A percentile compares a stretch with the other conserved stretches of the same genome.
Conservation (phyloP, 1,284 basidiomycete genomes). For the Mrakiaceae sp. region DNA sequence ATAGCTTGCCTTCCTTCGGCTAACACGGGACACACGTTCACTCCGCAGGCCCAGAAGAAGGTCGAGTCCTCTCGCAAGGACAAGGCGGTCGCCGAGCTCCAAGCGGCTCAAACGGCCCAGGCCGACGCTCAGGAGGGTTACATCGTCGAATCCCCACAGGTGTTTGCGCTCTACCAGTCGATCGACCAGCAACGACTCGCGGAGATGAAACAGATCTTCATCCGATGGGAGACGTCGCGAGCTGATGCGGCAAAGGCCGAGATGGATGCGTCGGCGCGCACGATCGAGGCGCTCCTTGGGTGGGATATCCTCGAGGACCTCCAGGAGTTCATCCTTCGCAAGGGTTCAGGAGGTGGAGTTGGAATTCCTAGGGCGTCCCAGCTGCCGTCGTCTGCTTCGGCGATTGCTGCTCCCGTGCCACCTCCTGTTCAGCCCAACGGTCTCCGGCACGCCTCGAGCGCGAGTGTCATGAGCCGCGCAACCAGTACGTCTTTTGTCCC, state of each 20-base stretch:
- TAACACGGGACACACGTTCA: neutral
- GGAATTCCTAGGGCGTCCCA: constrained; percentile 20
- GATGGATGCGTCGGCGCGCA: constrained; percentile 29
- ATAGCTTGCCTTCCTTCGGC: neutral
- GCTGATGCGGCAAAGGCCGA: constrained; percentile 30
- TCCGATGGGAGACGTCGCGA: constrained; percentile 32
- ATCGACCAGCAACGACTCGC: constrained; percentile 31
- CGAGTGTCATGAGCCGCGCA: constrained; percentile 10
- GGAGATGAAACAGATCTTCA: constrained; percentile 32
- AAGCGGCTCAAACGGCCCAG: constrained; percentile 27
- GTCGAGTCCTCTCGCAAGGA: constrained; percentile 18
- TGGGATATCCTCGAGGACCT: constrained; percentile 27
- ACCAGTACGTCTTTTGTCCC: constrained; percentile 4
- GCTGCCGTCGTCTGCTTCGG: too few species aligned
- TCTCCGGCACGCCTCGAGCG: constrained; percentile 1
- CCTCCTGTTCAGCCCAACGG: neutral
- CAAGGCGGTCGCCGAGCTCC: constrained; percentile 23
- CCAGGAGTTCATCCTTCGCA: constrained; percentile 14
- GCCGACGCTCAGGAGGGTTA: constrained; percentile 23
- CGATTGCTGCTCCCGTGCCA: neutral
- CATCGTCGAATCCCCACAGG: constrained; percentile 25
- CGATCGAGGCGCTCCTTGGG: constrained; percentile 26
- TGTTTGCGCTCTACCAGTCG: constrained; percentile 32
- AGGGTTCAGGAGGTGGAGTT: constrained; percentile 20
- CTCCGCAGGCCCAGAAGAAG: constrained; percentile 30